Conservation (phyloP, 169 alveolate species). For the Amoebophrya sp. region DNA sequence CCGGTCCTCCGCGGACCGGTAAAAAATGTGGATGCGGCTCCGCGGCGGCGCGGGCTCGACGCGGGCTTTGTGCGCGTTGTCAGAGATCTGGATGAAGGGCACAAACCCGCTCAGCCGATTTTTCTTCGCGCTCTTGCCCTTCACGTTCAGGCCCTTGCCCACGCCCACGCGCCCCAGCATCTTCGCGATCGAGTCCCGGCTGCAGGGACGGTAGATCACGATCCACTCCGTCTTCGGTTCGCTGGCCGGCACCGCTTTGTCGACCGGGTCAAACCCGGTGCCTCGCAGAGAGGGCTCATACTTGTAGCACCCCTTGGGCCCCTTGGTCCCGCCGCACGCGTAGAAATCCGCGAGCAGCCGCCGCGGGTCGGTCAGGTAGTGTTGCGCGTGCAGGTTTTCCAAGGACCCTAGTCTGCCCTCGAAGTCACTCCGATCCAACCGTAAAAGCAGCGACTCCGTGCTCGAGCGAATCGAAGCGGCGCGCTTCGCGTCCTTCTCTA, state of each 20-base stretch:
- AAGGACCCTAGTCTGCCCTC: neutral
- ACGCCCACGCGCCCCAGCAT: constrained; percentile 42
- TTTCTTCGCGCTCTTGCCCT: constrained; percentile 46
- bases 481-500: neutral
- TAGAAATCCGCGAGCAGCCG: neutral
- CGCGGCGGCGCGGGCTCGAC: constrained; percentile 30
- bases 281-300: too few relatives aligned
- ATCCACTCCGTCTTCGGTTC: neutral
- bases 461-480: neutral
- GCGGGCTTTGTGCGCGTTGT: constrained; percentile 34
- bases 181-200: constrained; percentile 45
- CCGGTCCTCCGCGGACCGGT: neutral
- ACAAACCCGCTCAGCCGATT: constrained; percentile 46
- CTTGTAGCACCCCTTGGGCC: neutral
- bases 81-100: constrained; percentile 43
- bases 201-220: constrained; percentile 41
- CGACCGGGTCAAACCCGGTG: too few relatives aligned
- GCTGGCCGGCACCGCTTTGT: neutral
- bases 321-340: neutral
- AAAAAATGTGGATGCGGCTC: neutral
- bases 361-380: neutral
- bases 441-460: neutral
- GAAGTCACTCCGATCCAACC: neutral
- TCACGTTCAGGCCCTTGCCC: constrained; percentile 44
- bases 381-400: neutral